Evolutionary conservation across 1,139 yeast species (phyloP), one percentile per base, ranked within the genome.

Genomic region (Debaryomyces coudertii): DNA sequence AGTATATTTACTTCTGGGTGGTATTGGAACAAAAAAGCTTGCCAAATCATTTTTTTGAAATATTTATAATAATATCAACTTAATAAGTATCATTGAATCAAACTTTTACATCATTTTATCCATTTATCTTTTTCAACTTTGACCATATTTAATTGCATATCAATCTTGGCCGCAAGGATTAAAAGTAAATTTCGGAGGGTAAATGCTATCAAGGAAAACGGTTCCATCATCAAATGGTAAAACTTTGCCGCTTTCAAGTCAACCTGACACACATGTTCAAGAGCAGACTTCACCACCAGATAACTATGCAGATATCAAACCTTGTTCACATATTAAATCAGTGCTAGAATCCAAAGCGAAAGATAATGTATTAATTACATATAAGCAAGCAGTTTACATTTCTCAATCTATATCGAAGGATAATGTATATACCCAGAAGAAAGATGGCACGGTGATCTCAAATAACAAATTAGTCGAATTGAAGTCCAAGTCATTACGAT

Each of bases 291-390:
- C 42, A 35, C 36, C 37, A 28, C 31, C 58, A 6, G 70, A 65
- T 47, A 63, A 61, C 47, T 68, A 54, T 46, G 56, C 66, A 22
- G 55, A 60, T 45, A 63, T 78, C 39, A 66, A 66, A 15, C 73
- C 84, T 1, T 84, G 90, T 59, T 63, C 72, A 8, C 90, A 84
- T 60, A 63, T 83, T 18, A 60, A 66, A 16, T 76, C 79, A 49
- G 83, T 82, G 4, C 63, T 84, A 42, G 71, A 72, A 23, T 76
- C 87, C 16, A 71, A 72, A 45, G 84, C 87, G 9, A 70, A 67
- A 47, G 82, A 78, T 3, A 79, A 80, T 5, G 85, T 82, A 5
- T 61, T 81, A 47, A 69, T 72, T 49, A 81, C 86, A n/a, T 83
- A 83, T 57, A 66, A 71, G 39, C 81, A 82, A 46, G 87, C 85